phyloP scores from a whole-genome alignment of 169 alveolate species.

The Perkinsus olseni region DNA sequence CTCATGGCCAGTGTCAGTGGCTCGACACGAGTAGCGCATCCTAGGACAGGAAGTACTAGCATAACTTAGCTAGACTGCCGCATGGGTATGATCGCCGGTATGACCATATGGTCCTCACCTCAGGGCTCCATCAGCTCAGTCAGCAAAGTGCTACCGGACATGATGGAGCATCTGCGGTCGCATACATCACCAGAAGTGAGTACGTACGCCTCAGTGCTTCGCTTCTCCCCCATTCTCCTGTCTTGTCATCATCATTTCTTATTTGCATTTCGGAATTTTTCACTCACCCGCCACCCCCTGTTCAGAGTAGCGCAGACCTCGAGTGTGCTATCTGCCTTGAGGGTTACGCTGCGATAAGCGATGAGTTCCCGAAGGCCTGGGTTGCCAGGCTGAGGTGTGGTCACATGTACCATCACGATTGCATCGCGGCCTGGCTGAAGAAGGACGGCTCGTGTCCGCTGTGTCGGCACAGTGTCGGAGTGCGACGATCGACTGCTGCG shows the following conservation, averaged over 20 bases:
- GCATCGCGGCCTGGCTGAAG: neutral
- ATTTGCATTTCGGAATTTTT: too few species aligned
- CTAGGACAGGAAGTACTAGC: too few species aligned
- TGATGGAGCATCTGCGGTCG: neutral
- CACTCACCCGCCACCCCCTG: too few species aligned
- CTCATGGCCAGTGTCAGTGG: too few species aligned
- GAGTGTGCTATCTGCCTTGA: neutral
- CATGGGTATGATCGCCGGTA: neutral
- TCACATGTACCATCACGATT: neutral
- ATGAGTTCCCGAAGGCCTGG: neutral
- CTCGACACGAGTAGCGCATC: too few species aligned
- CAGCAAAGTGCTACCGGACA: neutral
- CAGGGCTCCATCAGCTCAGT: neutral
- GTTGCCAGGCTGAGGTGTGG: neutral
- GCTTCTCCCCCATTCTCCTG: too few species aligned
- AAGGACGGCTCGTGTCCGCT: neutral
- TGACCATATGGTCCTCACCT: neutral
- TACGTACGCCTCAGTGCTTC: too few species aligned
- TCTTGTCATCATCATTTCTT: too few species aligned
- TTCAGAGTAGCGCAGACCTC: neutral
- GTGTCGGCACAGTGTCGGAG: neutral
- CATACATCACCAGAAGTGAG: neutral
- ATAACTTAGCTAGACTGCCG: neutral
- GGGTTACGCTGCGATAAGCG: neutral
- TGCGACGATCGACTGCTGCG: neutral